Percentiles rank a stretch among this genome's conserved stretches.
Conservation (phyloP, 768 basidiomycete genomes). For the Tremella mesenterica region DNA sequence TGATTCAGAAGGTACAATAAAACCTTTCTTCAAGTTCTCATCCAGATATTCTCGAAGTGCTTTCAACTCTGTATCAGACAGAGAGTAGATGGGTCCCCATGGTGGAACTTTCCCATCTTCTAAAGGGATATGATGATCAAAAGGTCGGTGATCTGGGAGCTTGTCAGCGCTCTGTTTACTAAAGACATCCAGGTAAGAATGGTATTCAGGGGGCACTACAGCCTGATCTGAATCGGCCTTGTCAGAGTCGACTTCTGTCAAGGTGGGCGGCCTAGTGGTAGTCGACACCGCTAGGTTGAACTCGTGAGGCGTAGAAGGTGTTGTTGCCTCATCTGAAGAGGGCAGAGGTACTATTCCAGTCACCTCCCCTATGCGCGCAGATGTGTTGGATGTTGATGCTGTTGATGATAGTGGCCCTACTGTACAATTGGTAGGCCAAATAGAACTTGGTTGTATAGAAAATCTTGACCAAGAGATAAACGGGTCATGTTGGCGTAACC, state of each 20-base stretch:
- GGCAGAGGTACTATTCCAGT: too few species aligned
- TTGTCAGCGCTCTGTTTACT: background rate
- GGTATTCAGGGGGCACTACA: background rate
- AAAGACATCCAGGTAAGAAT: background rate
- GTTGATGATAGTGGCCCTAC: background rate
- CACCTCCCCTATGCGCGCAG: too few species aligned
- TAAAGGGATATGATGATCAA: conserved; percentile 5
- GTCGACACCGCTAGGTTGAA: too few species aligned
- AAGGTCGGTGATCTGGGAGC: background rate
- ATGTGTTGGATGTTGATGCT: background rate
- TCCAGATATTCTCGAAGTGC: conserved; percentile 16
- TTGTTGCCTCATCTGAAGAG: too few species aligned
- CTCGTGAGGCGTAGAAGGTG: too few species aligned
- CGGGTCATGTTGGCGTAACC: conserved; percentile 9
- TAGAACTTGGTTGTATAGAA: background rate
- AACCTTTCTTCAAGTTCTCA: conserved; percentile 25
- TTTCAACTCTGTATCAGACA: conserved; percentile 19
- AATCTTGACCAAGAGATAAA: conserved; percentile 4
- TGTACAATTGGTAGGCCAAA: background rate
- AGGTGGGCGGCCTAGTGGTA: too few species aligned
- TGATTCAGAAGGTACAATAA: conserved; percentile 16
- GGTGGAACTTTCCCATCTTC: conserved; percentile 14
- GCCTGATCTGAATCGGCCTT: too few species aligned
- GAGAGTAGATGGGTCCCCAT: conserved; percentile 21
- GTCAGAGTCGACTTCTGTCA: too few species aligned